Evolutionary conservation across 805 yeast species (phyloP).

Genomic region (Nakazawaea sp.): DNA sequence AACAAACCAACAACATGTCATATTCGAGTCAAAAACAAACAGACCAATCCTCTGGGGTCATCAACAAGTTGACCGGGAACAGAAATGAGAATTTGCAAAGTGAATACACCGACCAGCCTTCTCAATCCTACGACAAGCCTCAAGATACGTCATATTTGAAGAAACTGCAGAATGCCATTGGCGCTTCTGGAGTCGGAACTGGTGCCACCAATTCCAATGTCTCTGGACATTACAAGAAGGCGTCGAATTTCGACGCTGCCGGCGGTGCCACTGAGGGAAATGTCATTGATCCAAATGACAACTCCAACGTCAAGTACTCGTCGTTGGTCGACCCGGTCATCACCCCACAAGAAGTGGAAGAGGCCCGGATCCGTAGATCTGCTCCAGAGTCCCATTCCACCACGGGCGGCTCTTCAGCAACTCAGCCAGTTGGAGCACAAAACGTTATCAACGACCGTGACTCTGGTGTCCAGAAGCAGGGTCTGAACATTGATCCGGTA

Average conservation of each 20-base stretch:
- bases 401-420: constrained; percentile 1
- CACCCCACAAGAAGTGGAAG: constrained; percentile 13
- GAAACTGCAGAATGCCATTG: constrained; percentile 1
- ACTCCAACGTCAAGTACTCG: constrained; percentile 17
- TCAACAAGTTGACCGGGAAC: too few species aligned
- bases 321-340: constrained; percentile 23
- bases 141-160: background rate
- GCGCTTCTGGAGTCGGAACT: constrained; percentile 1
- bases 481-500: constrained; percentile 5
- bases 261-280: constrained; percentile 1
- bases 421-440: constrained; percentile 3
- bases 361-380: background rate
- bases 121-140: too few species aligned
- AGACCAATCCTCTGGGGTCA: too few species aligned
- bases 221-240: constrained; percentile 9
- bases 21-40: too few species aligned
- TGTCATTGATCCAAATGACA: constrained; percentile 12
- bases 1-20: too few species aligned
- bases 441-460: background rate
- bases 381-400: background rate
- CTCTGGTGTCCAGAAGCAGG: background rate
- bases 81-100: too few species aligned
- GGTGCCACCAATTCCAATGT: constrained; percentile 1
- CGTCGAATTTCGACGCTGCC: background rate
- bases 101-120: too few species aligned